These are phyloP conservation scores for Tetrapisispora iriomotensis DNA, from an alignment of 805 yeast species.

Conservation along the genomic window DNA sequence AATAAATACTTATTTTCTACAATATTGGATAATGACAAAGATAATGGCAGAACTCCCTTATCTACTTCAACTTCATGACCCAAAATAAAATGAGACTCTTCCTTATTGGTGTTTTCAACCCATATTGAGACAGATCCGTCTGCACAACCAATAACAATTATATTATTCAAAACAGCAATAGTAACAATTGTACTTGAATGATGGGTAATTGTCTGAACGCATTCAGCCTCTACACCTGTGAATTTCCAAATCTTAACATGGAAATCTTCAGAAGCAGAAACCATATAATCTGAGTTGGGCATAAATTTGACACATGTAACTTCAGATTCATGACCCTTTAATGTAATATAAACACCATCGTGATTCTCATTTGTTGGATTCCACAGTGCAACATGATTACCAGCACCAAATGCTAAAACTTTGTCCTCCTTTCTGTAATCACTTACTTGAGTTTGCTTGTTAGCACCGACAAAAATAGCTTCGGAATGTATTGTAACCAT, in stretches of 20 bases:
- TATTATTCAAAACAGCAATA: constrained; percentile 34
- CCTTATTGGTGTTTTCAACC: constrained; percentile 22
- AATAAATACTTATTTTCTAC: constrained; percentile 33
- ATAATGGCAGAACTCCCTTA: constrained; percentile 22
- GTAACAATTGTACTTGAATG: constrained; percentile 47
- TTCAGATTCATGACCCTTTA: constrained; percentile 51
- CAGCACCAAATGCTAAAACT: constrained; percentile 64
- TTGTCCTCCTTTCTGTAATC: constrained; percentile 35
- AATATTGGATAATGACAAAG: constrained; percentile 20
- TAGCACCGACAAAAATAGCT: constrained; percentile 65
- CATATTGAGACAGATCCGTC: constrained; percentile 50
- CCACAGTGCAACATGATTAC: constrained; percentile 57
- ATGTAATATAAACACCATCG: constrained; percentile 43
- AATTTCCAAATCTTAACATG: constrained; percentile 51
- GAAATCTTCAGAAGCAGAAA: constrained; percentile 64
- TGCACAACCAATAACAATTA: constrained; percentile 55
- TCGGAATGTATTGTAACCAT: constrained; percentile 28
- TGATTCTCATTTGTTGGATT: constrained; percentile 38
- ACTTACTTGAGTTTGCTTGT: constrained; percentile 50
- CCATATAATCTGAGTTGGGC: constrained; percentile 35
- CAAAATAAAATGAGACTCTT: constrained; percentile 10
- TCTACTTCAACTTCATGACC: constrained; percentile 19
- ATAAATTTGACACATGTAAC: constrained; percentile 61
- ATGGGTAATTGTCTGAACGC: constrained; percentile 28
- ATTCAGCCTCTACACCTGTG: constrained; percentile 10